A percentile compares a stretch with the other conserved stretches of the same genome.
phyloP scores from a whole-genome alignment of 1,139 yeast species.

The Yamadazyma jaroonii region DNA sequence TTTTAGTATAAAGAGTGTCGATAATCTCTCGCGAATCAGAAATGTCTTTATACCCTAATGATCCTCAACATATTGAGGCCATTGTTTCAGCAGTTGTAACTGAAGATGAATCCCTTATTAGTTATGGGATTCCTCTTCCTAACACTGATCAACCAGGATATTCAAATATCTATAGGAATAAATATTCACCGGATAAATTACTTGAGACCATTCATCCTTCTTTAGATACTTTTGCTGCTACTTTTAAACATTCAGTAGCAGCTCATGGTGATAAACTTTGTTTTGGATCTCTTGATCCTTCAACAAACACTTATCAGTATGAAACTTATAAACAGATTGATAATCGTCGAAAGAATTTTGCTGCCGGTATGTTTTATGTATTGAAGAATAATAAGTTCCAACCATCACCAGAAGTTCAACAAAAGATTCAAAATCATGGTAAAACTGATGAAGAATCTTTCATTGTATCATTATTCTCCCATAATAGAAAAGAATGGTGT shows the following conservation, averaged over 20 bases:
- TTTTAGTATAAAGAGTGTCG: too few species aligned
- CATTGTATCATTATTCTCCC: slow-evolving; percentile 32
- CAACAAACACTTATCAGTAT: slow-evolving; percentile 47
- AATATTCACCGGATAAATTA: slow-evolving; percentile 25
- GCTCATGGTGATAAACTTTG: slow-evolving; percentile 38
- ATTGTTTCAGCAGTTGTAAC: slow-evolving; percentile 5
- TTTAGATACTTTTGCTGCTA: slow-evolving; percentile 47
- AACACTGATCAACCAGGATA: slow-evolving; percentile 46
- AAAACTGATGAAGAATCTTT: slow-evolving; percentile 20
- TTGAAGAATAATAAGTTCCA: slow-evolving; percentile 43
- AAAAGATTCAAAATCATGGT: slow-evolving; percentile 23
- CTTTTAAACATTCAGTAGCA: slow-evolving; percentile 42
- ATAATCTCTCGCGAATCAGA: neutral
- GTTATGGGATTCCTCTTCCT: slow-evolving; percentile 35
- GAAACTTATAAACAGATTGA: slow-evolving; percentile 42
- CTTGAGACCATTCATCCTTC: slow-evolving; percentile 46
- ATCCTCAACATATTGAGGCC: slow-evolving; percentile 11
- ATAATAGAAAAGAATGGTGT: slow-evolving; percentile 39
- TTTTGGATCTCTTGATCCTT: slow-evolving; percentile 55
- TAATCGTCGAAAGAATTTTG: slow-evolving; percentile 48
- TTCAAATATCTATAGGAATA: slow-evolving; percentile 54
- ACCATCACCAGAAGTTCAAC: slow-evolving; percentile 22
- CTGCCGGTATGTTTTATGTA: slow-evolving; percentile 62
- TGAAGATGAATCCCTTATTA: slow-evolving; percentile 8
- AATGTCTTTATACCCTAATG: slow-evolving; percentile 7